Percentiles rank a stretch among this genome's conserved stretches.
Evolutionary conservation across 2,329 filamentous ascomycete genomes (phyloP).

Genomic region (Pseudonectria buxi): DNA sequence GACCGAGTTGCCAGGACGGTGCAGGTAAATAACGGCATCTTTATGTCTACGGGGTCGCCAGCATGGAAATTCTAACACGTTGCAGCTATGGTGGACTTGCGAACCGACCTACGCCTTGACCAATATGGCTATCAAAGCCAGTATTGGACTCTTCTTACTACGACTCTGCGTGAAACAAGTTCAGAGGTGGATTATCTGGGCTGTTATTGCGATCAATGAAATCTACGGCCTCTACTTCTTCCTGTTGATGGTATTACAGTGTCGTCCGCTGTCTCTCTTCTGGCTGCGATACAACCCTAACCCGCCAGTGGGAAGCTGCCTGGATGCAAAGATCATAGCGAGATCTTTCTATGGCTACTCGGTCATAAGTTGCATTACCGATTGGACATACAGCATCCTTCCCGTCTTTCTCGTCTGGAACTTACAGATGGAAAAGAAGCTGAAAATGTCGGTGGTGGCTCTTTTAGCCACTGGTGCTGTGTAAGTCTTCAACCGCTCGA

Average conservation of each 20-base stretch:
- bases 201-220: constrained; percentile 22
- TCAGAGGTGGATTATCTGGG: constrained; percentile 28
- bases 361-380: constrained; percentile 30
- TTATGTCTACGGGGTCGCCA: no score
- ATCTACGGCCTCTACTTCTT: constrained; percentile 31
- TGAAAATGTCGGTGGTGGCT: constrained; percentile 30
- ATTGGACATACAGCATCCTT: constrained; percentile 34
- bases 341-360: constrained; percentile 31
- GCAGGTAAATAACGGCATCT: constrained; percentile 17
- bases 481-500: constrained; percentile 20
- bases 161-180: constrained; percentile 25
- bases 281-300: constrained; percentile 25
- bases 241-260: constrained; percentile 34
- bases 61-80: not conserved
- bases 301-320: constrained; percentile 26
- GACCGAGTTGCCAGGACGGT: constrained; percentile 20
- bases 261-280: constrained; percentile 31
- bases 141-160: constrained; percentile 33
- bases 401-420: constrained; percentile 36
- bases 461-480: constrained; percentile 30
- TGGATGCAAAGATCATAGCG: constrained; percentile 19
- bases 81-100: constrained; percentile 33
- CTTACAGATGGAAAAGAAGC: constrained; percentile 32
- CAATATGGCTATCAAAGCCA: constrained; percentile 30
- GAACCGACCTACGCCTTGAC: constrained; percentile 34